Evolutionary conservation across 202 grass and related monocot genomes (phyloP).

Genomic region (Alloteropsis angusta): DNA sequence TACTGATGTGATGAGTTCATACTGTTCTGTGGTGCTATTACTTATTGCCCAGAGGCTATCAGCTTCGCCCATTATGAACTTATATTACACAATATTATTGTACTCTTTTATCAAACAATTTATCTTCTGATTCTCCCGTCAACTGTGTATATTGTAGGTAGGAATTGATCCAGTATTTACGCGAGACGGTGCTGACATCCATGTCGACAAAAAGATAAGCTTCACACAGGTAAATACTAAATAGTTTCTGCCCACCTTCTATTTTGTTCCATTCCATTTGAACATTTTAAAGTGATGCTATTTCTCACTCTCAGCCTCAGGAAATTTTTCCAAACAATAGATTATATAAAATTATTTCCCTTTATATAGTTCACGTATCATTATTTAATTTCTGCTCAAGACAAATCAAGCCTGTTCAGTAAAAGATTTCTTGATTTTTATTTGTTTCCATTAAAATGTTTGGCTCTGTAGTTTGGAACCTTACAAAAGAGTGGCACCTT

Average conservation of each 20-base stretch:
- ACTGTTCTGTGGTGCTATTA: not conserved
- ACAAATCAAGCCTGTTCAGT: not conserved
- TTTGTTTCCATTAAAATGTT: not conserved
- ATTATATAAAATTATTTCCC: not conserved
- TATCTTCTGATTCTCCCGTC: slow-evolving; percentile 12
- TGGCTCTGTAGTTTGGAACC: not conserved
- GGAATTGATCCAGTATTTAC: slow-evolving; percentile 65
- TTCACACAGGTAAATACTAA: slow-evolving; percentile 79
- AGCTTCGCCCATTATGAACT: not conserved
- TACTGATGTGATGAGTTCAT: not conserved
- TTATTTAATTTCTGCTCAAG: slow-evolving; percentile 7
- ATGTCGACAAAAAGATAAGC: slow-evolving; percentile 71
- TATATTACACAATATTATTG: not conserved
- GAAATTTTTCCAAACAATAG: not conserved
- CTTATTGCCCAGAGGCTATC: not conserved
- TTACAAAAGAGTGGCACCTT: not conserved
- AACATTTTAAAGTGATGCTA: not conserved
- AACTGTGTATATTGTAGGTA: slow-evolving; percentile 47
- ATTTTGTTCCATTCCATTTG: slow-evolving; percentile 8
- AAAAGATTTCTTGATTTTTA: not conserved
- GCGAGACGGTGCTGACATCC: slow-evolving; percentile 82
- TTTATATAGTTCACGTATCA: not conserved
- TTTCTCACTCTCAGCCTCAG: not conserved
- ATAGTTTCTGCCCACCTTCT: slow-evolving; percentile 3
- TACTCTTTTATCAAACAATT: slow-evolving; percentile 20